A percentile compares a stretch with the other conserved stretches of the same genome.
phyloP scores from a whole-genome alignment of 2,329 filamentous ascomycete genomes.

The Dothideomycetidae sp. region DNA sequence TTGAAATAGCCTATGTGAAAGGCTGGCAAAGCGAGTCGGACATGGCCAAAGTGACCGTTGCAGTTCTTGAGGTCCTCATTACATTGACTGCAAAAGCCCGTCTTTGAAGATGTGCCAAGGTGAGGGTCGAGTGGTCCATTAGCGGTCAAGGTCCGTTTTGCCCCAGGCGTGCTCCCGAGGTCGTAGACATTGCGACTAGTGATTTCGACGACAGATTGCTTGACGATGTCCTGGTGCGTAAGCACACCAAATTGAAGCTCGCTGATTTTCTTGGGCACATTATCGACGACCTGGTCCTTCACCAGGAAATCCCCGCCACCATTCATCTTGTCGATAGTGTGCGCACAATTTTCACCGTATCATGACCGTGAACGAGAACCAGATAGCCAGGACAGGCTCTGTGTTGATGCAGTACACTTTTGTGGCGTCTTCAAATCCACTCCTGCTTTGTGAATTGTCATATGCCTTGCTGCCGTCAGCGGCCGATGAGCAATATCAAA shows the following conservation, averaged over 20 bases:
- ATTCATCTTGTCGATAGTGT: constrained; percentile 4
- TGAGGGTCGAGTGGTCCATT: constrained; percentile 81
- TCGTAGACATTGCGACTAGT: constrained; percentile 93
- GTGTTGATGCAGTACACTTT: too few relatives aligned
- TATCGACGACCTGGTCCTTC: constrained; percentile 84
- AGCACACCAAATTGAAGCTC: constrained; percentile 90
- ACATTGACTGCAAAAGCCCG: constrained; percentile 67
- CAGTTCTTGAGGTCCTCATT: constrained; percentile 67
- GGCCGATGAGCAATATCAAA: neutral
- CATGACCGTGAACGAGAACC: constrained; percentile 5
- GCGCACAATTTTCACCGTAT: constrained; percentile 1
- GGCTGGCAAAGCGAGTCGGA: constrained; percentile 75
- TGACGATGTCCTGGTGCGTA: constrained; percentile 89
- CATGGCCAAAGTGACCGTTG: constrained; percentile 90
- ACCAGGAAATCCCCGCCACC: constrained; percentile 10
- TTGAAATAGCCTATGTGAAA: constrained; percentile 96
- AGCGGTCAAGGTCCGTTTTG: constrained; percentile 55
- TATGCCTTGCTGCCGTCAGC: too few relatives aligned
- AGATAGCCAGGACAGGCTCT: too few relatives aligned
- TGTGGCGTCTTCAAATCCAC: neutral
- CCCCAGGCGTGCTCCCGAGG: constrained; percentile 40
- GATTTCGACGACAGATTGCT: constrained; percentile 86
- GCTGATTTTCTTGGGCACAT: constrained; percentile 79
- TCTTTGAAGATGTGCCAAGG: constrained; percentile 80
- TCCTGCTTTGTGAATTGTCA: too few relatives aligned